A percentile compares a stretch with the other conserved stretches of the same genome.
These are phyloP conservation scores for Pseudogymnoascus sp. DNA, from an alignment of 2,329 filamentous ascomycete species.

Conservation along the genomic window DNA sequence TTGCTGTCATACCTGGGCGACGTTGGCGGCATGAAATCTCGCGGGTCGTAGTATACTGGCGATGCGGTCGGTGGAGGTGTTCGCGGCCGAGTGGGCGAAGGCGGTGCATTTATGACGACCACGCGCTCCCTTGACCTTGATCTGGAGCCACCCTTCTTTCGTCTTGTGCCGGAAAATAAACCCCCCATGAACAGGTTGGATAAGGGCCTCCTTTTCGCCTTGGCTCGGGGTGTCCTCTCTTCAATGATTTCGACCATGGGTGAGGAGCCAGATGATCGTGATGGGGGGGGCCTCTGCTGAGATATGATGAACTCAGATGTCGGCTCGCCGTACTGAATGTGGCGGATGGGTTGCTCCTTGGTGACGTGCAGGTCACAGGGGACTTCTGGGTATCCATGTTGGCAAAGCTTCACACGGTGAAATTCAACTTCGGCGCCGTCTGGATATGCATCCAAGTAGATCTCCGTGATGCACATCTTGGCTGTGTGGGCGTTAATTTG, in stretches of 20 bases:
- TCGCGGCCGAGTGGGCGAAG: slow-evolving; percentile 16
- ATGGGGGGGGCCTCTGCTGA: slow-evolving; percentile 27
- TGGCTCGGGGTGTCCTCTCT: not conserved
- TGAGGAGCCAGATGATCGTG: slow-evolving; percentile 21
- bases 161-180: not conserved
- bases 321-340: slow-evolving; percentile 30
- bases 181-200: not conserved
- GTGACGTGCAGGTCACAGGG: slow-evolving; percentile 37
- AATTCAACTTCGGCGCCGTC: slow-evolving; percentile 36
- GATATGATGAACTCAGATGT: slow-evolving; percentile 32
- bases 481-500: slow-evolving; percentile 20
- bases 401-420: slow-evolving; percentile 32
- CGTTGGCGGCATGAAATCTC: slow-evolving; percentile 13
- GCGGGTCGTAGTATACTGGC: not conserved
- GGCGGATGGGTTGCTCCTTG: slow-evolving; percentile 36
- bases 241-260: not conserved
- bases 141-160: not conserved
- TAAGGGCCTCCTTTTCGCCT: not conserved
- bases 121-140: not conserved
- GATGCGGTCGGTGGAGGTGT: slow-evolving; percentile 23
- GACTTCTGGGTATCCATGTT: slow-evolving; percentile 32
- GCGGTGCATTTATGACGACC: slow-evolving; percentile 12
- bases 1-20: slow-evolving; percentile 18
- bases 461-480: slow-evolving; percentile 45
- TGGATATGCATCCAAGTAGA: slow-evolving; percentile 41